These are phyloP conservation scores for Letharia columbiana DNA, from an alignment of 495 filamentous ascomycete species.

Conservation along the genomic window DNA sequence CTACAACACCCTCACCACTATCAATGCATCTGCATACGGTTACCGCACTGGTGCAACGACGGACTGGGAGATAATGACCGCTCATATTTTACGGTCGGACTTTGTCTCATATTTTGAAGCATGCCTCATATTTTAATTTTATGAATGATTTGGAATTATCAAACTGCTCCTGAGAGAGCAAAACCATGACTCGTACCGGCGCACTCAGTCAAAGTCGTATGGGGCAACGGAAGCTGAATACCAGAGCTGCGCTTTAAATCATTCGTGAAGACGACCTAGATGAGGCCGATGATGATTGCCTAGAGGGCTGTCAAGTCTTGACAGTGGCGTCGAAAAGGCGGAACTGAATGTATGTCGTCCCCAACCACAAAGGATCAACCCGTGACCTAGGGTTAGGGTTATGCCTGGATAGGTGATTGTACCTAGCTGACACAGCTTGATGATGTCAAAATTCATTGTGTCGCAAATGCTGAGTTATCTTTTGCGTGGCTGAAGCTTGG, in stretches of 20 bases:
- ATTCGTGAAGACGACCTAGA: constrained; percentile 4
- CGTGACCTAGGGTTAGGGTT: constrained; percentile 10
- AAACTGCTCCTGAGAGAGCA: background rate
- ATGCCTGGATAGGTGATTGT: too few relatives aligned
- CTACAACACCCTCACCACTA: too few relatives aligned
- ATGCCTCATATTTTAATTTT: background rate
- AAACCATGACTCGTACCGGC: constrained; percentile 4
- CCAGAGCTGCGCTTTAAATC: background rate
- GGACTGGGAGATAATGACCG: too few relatives aligned
- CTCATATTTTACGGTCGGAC: constrained; percentile 6
- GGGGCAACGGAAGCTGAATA: constrained; percentile 3
- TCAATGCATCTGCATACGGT: too few relatives aligned
- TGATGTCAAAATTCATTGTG: too few relatives aligned
- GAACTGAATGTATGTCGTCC: constrained; percentile 2
- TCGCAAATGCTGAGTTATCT: too few relatives aligned
- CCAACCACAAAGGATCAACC: constrained; percentile 16
- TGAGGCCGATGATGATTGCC: constrained; percentile 3
- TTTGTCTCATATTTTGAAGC: background rate
- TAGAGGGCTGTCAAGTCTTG: constrained; percentile 1
- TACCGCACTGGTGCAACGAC: too few relatives aligned
- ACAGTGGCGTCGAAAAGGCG: constrained; percentile 5
- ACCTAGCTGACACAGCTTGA: too few relatives aligned
- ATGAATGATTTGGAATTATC: background rate
- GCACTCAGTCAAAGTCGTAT: constrained; percentile 4
- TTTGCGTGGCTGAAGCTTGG: too few relatives aligned